Base-by-base conservation (phyloP, 2,329 filamentous ascomycete genomes). In the Aspergillus amoenus region DNA sequence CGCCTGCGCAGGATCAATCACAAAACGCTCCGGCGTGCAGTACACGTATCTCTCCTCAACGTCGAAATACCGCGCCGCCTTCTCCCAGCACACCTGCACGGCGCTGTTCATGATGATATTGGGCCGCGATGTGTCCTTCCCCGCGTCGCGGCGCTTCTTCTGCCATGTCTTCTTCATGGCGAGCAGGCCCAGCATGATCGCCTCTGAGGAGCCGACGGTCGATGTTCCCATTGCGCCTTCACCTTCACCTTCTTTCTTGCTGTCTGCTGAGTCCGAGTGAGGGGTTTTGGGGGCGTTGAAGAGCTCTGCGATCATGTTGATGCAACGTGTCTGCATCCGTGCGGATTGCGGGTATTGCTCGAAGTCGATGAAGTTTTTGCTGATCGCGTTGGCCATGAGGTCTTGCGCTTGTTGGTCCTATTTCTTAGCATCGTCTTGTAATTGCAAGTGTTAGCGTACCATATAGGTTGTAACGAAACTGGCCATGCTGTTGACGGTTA, bases 101-200 rank as follows among this genome's bases (percentile, higher is more conserved):
- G 89, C 90, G 22, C 85, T 80, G 1, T 87, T 88, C 88, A 91
- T 90, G 66, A 91, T 78, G 61, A 91, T 89, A 66, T 90, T 91
- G 1, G 88, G 88, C 32, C 82, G 84, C 1, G 73, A 78, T 1
- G 79, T 83, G 61, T 88, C 85, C 60, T 89, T 88, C 13, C 86
- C 86, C 39, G 80, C 81, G 0, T 77, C 79, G 55, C 74, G 77
- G 24, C 87, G 79, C 63, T 81, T 82, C 65, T 88, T 84, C 69
- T 90, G 86, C 88, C 88, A 90, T 18, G 84, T 79, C n/a, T 86
- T 79, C 76, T 90, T 90, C 88, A 91, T 89, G 3, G 88, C 87
- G 18, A 90, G 74, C 1, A 86, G 87, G 32, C 86, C 88, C 1
- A 90, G 79, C 66, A 88, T 86, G 57, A 90, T 88, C 1, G 86